Conservation (phyloP, 2,329 filamentous ascomycete species). For the Aspergillus brunneoviolaceus region DNA sequence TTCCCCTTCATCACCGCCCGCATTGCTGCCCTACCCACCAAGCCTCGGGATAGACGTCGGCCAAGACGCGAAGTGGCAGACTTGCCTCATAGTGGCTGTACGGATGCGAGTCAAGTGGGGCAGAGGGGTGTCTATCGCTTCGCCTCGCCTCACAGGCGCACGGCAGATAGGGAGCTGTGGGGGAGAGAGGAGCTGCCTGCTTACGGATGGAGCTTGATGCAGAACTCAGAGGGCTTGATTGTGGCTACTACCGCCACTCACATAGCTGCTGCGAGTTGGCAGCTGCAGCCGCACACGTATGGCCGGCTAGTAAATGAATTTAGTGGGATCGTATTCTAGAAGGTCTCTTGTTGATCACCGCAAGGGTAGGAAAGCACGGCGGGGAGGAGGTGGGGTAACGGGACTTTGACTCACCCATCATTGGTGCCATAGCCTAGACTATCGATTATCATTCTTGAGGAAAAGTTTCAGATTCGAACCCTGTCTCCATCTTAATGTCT, state of each 20-base stretch:
- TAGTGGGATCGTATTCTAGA: neutral
- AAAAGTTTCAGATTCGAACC: neutral
- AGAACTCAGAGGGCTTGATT: neutral
- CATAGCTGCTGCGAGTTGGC: neutral
- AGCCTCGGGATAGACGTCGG: neutral
- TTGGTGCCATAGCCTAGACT: neutral
- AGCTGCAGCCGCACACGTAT: neutral
- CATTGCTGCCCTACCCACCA: neutral
- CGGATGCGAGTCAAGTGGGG: neutral
- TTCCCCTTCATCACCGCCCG: neutral
- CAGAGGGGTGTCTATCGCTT: neutral
- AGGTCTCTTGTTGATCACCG: neutral
- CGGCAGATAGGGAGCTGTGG: too few relatives aligned
- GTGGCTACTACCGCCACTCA: neutral
- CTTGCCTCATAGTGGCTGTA: neutral
- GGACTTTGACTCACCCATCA: neutral
- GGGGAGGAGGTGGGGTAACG: neutral
- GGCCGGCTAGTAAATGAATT: neutral
- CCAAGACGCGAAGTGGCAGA: neutral
- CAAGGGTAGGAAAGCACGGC: neutral
- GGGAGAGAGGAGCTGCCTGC: neutral
- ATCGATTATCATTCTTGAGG: neutral
- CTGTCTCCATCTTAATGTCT: neutral
- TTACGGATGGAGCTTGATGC: neutral
- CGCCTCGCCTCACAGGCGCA: neutral